Percentiles rank a stretch among this genome's conserved stretches.
Conservation (phyloP, 441 rosid species). For the Flueggea neowawraea region DNA sequence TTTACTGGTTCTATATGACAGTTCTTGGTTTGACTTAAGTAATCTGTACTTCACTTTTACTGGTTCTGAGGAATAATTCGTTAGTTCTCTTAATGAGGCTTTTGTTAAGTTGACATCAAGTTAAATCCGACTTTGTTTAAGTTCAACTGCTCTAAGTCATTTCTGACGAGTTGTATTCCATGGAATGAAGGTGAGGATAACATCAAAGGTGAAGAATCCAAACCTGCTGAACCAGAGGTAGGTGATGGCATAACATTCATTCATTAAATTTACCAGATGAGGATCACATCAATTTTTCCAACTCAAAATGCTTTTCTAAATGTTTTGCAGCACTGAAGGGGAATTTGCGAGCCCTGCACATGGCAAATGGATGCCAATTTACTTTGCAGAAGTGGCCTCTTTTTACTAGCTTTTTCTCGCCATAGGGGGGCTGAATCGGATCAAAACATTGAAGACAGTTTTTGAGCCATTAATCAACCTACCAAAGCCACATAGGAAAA, state of each 20-base stretch:
- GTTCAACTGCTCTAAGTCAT: background rate
- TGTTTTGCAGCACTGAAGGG: constrained; percentile 24
- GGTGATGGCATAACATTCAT: background rate
- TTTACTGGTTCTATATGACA: too few species aligned
- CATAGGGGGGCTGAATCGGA: constrained; percentile 11
- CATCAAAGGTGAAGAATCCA: constrained; percentile 69
- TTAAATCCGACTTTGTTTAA: too few species aligned
- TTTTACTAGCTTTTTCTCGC: constrained; percentile 21
- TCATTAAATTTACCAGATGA: background rate
- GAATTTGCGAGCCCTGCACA: constrained; percentile 8
- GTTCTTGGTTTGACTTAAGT: too few species aligned
- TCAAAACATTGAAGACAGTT: constrained; percentile 15
- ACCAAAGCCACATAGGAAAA: too few species aligned
- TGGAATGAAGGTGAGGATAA: constrained; percentile 64
- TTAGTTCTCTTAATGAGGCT: too few species aligned
- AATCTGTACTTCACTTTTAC: too few species aligned
- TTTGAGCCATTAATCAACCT: constrained; percentile 12
- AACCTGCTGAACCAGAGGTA: constrained; percentile 75
- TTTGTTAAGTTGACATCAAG: too few species aligned
- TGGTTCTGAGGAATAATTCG: too few species aligned
- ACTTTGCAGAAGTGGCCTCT: constrained; percentile 22
- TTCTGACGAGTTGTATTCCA: background rate
- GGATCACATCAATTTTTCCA: background rate
- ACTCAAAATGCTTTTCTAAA: background rate
- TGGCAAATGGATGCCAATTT: background rate